Evolutionary conservation across 495 filamentous ascomycete species (phyloP), one percentile per base, ranked within the genome.

Genomic region (Cudoniella acicularis): DNA sequence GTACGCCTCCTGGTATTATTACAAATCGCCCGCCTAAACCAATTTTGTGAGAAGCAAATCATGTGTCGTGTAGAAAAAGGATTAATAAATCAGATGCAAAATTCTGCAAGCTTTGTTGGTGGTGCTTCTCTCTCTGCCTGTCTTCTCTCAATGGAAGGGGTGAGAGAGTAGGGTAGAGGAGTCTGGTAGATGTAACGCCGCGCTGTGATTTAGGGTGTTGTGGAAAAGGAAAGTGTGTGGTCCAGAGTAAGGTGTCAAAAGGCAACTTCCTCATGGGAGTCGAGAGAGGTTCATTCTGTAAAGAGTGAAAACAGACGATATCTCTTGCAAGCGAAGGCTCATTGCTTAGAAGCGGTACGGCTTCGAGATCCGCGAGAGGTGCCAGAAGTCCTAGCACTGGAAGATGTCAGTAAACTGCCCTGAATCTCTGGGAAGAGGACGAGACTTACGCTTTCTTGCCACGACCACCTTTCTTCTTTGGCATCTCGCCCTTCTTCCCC

Each of bases 381-480:
- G 16, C 6, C n/a, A n/a, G 50, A 41, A n/a, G 26, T 36, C 20
- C 24, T 10, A 46, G 30, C 49, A 49, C 17, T 25, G 40, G 51
- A 43, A 42, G 23, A 20, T 1, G 11, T 48, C 45, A 21, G 22
- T 52, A 3, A 42, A 13, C 27, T 16, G 18, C 2, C 24, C 13
- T n/a, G 18, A 9, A 9, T 46, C 18, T n/a, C 30, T 49, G 22
- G 42, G 11, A 24, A 26, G 26, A 23, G 18, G n/a, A 25, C 10
- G 1, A 8, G 36, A 59, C 50, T 54, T 60, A 60, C 49, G n/a
- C 8, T 18, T 53, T 60, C 50, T 60, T 60, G 25, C 21, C 26
- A 47, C 50, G 30, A 10, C 23, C 23, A 42, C 49, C 57, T 22
- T 54, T 60, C 51, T 60, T 54, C 55, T 58, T 58, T 4, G 48